A percentile compares a stretch with the other conserved stretches of the same genome.
These are phyloP conservation scores for Capsicum chinense DNA, from an alignment of 257 asterid species.

Conservation along the genomic window DNA sequence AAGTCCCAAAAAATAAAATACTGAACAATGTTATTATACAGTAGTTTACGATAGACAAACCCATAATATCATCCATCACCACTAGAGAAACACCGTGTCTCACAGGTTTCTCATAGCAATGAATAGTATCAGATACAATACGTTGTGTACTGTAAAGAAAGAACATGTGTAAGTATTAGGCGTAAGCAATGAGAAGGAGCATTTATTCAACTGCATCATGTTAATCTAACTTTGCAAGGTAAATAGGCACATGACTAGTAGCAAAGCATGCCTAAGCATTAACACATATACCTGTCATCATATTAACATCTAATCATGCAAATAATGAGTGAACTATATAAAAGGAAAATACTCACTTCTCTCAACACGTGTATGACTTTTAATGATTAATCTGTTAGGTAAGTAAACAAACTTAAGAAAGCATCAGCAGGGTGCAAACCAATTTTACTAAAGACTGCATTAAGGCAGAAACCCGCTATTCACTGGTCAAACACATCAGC, in stretches of 20 bases:
- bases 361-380: not conserved
- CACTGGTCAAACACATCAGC: not conserved
- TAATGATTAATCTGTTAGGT: conserved; percentile 17
- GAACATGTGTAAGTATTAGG: not conserved
- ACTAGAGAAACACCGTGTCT: not conserved
- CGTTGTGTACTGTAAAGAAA: not conserved
- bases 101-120: conserved; percentile 2
- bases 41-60: not conserved
- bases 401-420: not conserved
- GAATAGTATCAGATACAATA: not conserved
- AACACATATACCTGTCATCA: not conserved
- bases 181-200: not conserved
- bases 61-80: not conserved
- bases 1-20: not conserved
- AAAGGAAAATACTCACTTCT: not conserved
- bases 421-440: not conserved
- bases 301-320: not conserved
- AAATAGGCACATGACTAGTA: not conserved
- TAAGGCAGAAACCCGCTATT: not conserved
- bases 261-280: not conserved
- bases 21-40: not conserved
- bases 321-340: conserved; percentile 1
- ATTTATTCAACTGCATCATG: conserved; percentile 3
- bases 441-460: not conserved
- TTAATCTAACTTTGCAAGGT: not conserved